Conservation (phyloP, 2,329 filamentous ascomycete genomes). For the Paecilomyces formosus region DNA sequence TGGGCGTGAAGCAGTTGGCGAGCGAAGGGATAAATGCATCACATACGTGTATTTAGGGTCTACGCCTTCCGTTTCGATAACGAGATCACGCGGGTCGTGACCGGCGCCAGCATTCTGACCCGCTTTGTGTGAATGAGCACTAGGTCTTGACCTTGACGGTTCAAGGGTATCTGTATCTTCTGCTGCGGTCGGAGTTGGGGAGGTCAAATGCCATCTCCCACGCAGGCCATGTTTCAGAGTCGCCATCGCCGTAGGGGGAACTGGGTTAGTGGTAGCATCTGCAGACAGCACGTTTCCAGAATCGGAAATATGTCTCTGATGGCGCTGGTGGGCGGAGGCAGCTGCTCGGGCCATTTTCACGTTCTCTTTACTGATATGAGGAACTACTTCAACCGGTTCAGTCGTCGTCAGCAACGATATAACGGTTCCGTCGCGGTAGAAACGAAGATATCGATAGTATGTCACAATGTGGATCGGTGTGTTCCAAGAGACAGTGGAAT, state of each 20-base stretch:
- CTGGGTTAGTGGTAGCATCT: constrained; percentile 18
- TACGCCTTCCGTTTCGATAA: constrained; percentile 81
- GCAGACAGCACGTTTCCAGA: constrained; percentile 24
- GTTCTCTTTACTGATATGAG: constrained; percentile 67
- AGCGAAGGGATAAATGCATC: constrained; percentile 66
- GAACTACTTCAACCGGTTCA: constrained; percentile 82
- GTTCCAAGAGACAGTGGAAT: constrained; percentile 65
- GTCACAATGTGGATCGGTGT: constrained; percentile 91
- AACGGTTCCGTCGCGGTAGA: constrained; percentile 81
- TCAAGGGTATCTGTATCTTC: constrained; percentile 29
- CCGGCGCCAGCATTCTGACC: constrained; percentile 5
- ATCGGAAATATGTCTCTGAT: constrained; percentile 34
- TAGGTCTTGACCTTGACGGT: constrained; percentile 27
- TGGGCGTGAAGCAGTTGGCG: constrained; percentile 44
- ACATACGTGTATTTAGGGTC: constrained; percentile 73
- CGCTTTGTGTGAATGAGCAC: constrained; percentile 10
- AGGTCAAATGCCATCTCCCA: constrained; percentile 60
- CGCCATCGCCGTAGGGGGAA: constrained; percentile 33
- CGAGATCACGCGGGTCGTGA: constrained; percentile 51
- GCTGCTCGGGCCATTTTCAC: constrained; percentile 37
- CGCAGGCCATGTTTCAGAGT: constrained; percentile 63
- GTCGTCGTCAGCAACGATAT: constrained; percentile 73
- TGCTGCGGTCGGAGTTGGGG: constrained; percentile 28
- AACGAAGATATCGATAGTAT: constrained; percentile 93
- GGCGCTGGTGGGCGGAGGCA: constrained; percentile 24